These are phyloP conservation scores for Ceratobasidium sp. DNA, from an alignment of 1,284 basidiomycete genomes.

Conservation along the genomic window DNA sequence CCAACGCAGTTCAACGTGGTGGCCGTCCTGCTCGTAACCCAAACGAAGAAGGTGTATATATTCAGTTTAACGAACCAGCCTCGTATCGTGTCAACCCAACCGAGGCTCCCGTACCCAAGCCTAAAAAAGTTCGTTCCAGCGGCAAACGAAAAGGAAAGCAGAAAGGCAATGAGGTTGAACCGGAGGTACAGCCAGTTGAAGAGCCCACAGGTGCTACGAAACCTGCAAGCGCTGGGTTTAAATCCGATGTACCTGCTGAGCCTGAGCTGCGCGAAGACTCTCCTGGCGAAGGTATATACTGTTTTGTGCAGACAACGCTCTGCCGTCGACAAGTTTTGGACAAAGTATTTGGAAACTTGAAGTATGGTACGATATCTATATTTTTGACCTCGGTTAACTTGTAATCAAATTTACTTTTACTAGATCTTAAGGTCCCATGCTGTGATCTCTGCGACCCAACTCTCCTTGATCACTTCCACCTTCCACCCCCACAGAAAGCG, in stretches of 20 bases:
- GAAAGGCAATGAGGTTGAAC: background rate
- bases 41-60: background rate
- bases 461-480: background rate
- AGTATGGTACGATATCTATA: no score
- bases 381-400: no score
- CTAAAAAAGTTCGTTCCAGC: background rate
- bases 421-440: no score
- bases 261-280: background rate
- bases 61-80: background rate
- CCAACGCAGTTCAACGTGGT: slow-evolving; percentile 5
- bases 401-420: no score
- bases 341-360: background rate
- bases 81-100: background rate
- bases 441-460: slow-evolving; percentile 4
- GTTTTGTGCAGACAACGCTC: background rate
- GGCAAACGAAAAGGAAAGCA: background rate
- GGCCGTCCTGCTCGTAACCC: slow-evolving; percentile 7
- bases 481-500: background rate
- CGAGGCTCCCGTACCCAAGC: background rate
- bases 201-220: background rate
- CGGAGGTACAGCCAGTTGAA: background rate
- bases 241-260: background rate
- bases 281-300: background rate
- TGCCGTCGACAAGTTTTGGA: background rate
- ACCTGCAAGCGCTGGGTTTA: background rate